A percentile compares a stretch with the other conserved stretches of the same genome.
phyloP scores from a whole-genome alignment of 2,329 filamentous ascomycete species.

The Hymenotorrendiella dingleyae region DNA sequence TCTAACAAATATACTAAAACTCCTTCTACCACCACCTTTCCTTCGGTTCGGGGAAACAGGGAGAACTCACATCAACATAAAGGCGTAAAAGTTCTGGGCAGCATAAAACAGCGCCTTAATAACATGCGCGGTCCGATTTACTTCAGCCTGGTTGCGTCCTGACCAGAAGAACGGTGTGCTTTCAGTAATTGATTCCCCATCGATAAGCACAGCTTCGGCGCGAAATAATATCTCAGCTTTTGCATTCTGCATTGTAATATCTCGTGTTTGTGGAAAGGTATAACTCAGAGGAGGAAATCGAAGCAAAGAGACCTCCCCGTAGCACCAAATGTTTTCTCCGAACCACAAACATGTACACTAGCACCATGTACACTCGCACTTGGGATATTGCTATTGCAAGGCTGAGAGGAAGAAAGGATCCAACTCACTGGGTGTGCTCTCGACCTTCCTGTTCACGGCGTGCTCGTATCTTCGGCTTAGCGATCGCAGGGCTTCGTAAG shows the following conservation, averaged over 20 bases:
- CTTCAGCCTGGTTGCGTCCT: slow-evolving; percentile 63
- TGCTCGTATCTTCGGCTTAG: slow-evolving; percentile 71
- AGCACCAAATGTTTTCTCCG: too few relatives aligned
- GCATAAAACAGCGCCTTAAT: slow-evolving; percentile 82
- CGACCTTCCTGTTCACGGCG: slow-evolving; percentile 25
- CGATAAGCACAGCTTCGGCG: slow-evolving; percentile 4
- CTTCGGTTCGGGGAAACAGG: not conserved
- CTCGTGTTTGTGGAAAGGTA: not conserved
- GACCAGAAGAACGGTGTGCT: slow-evolving; percentile 56
- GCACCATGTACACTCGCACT: too few relatives aligned
- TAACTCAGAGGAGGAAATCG: not conserved
- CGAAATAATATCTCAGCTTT: slow-evolving; percentile 23
- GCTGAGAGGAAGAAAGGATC: not conserved
- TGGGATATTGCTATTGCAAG: too few relatives aligned
- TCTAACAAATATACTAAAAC: too few relatives aligned
- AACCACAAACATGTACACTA: too few relatives aligned
- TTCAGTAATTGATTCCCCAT: slow-evolving; percentile 46
- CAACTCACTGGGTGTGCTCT: slow-evolving; percentile 26
- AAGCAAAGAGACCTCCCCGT: not conserved
- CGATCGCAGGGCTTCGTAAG: slow-evolving; percentile 85
- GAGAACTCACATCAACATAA: slow-evolving; percentile 91
- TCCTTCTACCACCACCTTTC: not conserved
- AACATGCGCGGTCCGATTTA: slow-evolving; percentile 64
- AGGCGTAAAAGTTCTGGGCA: slow-evolving; percentile 94
- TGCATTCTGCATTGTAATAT: slow-evolving; percentile 11